These are phyloP conservation scores for Onygena corvina DNA, from an alignment of 2,329 filamentous ascomycete genomes.

Conservation along the genomic window DNA sequence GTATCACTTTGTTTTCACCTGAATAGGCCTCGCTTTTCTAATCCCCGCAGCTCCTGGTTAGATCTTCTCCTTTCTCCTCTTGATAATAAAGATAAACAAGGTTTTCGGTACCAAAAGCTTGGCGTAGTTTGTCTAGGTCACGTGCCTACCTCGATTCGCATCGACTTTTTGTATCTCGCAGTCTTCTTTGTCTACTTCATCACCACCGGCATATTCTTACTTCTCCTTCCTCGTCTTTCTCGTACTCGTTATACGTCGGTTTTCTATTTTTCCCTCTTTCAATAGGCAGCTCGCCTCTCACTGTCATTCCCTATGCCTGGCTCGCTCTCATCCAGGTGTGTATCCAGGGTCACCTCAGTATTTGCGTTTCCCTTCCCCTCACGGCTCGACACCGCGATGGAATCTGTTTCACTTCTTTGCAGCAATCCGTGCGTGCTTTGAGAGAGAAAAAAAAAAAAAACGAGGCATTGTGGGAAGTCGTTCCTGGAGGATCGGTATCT, in stretches of 20 bases:
- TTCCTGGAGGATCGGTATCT: no score
- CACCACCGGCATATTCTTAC: no score
- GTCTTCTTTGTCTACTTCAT: no score
- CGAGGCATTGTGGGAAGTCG: neutral
- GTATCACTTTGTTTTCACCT: no score
- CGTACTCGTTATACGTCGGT: neutral
- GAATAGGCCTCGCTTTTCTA: neutral
- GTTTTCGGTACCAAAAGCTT: slow-evolving; percentile 3
- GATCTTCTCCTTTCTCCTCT: neutral
- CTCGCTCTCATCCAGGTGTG: neutral
- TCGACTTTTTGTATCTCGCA: no score
- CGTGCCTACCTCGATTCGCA: no score
- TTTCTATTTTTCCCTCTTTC: neutral
- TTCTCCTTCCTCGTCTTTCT: neutral
- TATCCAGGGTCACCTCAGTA: neutral
- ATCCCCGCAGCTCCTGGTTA: neutral
- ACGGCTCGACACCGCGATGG: no score
- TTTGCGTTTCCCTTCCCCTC: neutral
- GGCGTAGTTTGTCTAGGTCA: neutral
- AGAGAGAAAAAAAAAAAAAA: slow-evolving; percentile 3
- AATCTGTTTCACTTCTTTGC: no score
- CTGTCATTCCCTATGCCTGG: neutral
- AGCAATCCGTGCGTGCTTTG: no score
- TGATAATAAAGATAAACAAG: slow-evolving; percentile 3
- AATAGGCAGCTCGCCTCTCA: neutral